phyloP scores from a whole-genome alignment of 2,329 filamentous ascomycete species.

The Fusarium armeniacum region DNA sequence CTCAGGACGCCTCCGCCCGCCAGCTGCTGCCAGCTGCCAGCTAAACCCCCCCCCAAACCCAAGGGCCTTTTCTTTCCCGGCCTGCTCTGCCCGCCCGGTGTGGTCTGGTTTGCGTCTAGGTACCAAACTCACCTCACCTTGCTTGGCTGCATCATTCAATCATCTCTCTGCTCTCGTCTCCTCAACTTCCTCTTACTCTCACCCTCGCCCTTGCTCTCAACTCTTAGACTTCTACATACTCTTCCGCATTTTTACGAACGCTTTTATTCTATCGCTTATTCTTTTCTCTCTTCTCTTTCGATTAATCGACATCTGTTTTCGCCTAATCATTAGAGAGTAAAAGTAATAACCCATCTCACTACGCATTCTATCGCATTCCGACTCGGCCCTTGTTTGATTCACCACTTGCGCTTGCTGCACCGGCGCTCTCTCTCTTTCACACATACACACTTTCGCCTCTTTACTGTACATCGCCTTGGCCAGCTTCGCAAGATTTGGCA shows the following conservation, averaged over 20 bases:
- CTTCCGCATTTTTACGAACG: slow-evolving; percentile 22
- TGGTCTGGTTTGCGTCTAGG: slow-evolving; percentile 1
- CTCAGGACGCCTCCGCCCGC: slow-evolving; percentile 29
- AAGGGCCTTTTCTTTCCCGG: slow-evolving; percentile 15
- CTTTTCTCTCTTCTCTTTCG: slow-evolving; percentile 21
- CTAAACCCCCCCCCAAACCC: neutral
- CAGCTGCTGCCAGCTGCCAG: slow-evolving; percentile 39
- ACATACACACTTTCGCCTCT: neutral
- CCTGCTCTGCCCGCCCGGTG: slow-evolving; percentile 2
- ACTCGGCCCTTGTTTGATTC: slow-evolving; percentile 34
- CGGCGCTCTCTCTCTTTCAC: slow-evolving; percentile 5
- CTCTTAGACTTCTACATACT: slow-evolving; percentile 19
- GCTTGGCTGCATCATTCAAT: slow-evolving; percentile 48
- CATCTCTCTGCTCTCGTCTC: slow-evolving; percentile 26
- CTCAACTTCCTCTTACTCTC: slow-evolving; percentile 26
- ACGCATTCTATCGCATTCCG: slow-evolving; percentile 31
- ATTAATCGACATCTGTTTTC: slow-evolving; percentile 32
- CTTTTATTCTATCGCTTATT: slow-evolving; percentile 18
- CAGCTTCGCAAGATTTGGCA: slow-evolving; percentile 16
- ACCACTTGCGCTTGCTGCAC: slow-evolving; percentile 28
- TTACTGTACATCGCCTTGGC: slow-evolving; percentile 8
- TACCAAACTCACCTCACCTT: slow-evolving; percentile 31
- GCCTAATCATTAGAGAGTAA: slow-evolving; percentile 22
- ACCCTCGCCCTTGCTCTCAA: slow-evolving; percentile 16
- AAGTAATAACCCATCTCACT: slow-evolving; percentile 35